Percentiles rank a stretch among this genome's conserved stretches.
Evolutionary conservation across 306 rosid genomes (phyloP).

Genomic region (Prunus padus): DNA sequence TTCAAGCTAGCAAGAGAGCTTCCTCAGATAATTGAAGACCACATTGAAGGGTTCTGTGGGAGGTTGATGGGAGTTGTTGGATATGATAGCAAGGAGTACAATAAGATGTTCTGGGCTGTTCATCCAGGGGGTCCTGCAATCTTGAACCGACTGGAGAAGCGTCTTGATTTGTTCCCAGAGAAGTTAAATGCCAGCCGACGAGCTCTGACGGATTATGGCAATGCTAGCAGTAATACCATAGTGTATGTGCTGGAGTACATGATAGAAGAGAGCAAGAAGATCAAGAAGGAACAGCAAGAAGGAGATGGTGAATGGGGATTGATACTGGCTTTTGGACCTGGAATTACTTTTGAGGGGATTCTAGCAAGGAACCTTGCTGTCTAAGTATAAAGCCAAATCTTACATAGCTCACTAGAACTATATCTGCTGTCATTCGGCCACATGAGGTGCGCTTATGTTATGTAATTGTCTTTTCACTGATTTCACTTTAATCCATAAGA

Average conservation of each 20-base stretch:
- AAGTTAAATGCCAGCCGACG: slow-evolving; percentile 72
- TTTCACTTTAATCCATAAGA: background rate
- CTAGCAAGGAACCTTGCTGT: slow-evolving; percentile 65
- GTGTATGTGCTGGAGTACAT: slow-evolving; percentile 85
- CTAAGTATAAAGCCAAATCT: slow-evolving; percentile 8
- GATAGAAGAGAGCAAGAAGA: slow-evolving; percentile 62
- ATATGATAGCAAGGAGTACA: slow-evolving; percentile 47
- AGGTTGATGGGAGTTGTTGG: slow-evolving; percentile 48
- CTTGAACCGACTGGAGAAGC: slow-evolving; percentile 72
- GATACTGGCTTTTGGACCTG: slow-evolving; percentile 93
- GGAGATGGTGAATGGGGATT: slow-evolving; percentile 70
- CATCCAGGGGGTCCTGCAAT: slow-evolving; percentile 96
- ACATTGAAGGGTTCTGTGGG: slow-evolving; percentile 71
- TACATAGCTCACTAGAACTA: background rate
- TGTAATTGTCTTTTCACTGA: background rate
- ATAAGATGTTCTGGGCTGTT: slow-evolving; percentile 80
- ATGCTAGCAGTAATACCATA: slow-evolving; percentile 84
- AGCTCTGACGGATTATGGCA: slow-evolving; percentile 84
- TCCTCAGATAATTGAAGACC: slow-evolving; percentile 84
- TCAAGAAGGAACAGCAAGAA: slow-evolving; percentile 40
- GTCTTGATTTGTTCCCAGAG: slow-evolving; percentile 71
- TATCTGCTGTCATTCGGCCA: background rate
- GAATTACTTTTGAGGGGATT: slow-evolving; percentile 85
- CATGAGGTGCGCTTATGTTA: background rate
- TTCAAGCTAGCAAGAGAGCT: slow-evolving; percentile 78